These are phyloP conservation scores for Asterionellopsis glacialis DNA, from an alignment of 108 stramenopile genomes.

Conservation along the genomic window DNA sequence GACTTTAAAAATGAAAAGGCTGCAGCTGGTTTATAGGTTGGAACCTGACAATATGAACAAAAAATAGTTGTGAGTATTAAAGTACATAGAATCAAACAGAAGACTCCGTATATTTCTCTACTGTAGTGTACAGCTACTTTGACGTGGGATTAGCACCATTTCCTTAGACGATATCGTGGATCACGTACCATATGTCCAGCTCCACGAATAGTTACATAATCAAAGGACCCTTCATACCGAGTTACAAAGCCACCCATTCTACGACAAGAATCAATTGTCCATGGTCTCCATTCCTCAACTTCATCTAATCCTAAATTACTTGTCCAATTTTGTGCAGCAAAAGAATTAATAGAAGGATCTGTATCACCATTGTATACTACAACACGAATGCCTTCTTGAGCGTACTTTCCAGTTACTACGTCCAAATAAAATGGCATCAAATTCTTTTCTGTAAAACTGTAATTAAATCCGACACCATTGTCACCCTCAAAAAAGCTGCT, in stretches of 20 bases:
- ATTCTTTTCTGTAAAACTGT: slow-evolving; percentile 64
- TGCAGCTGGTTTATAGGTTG: slow-evolving; percentile 63
- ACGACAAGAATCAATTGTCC: slow-evolving; percentile 65
- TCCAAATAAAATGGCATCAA: slow-evolving; percentile 42
- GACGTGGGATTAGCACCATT: background rate
- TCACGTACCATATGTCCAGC: slow-evolving; percentile 44
- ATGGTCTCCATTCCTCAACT: slow-evolving; percentile 50
- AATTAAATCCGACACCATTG: slow-evolving; percentile 60
- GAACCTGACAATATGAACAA: slow-evolving; percentile 16
- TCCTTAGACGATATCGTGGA: background rate
- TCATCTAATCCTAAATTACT: slow-evolving; percentile 42
- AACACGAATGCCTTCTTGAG: slow-evolving; percentile 22
- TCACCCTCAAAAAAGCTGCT: slow-evolving; percentile 53
- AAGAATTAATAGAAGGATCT: slow-evolving; percentile 67
- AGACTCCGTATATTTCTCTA: background rate
- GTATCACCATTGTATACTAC: slow-evolving; percentile 84
- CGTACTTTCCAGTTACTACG: slow-evolving; percentile 24
- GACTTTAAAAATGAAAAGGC: slow-evolving; percentile 45
- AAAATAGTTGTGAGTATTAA: background rate
- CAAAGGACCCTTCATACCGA: slow-evolving; percentile 62
- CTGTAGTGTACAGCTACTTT: slow-evolving; percentile 14
- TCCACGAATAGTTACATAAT: slow-evolving; percentile 74
- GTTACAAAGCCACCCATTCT: slow-evolving; percentile 75
- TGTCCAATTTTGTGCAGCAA: slow-evolving; percentile 73
- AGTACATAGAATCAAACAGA: background rate